phyloP scores from a whole-genome alignment of 352 stramenopile species.

The Thalassiosira livingstoniorum region DNA sequence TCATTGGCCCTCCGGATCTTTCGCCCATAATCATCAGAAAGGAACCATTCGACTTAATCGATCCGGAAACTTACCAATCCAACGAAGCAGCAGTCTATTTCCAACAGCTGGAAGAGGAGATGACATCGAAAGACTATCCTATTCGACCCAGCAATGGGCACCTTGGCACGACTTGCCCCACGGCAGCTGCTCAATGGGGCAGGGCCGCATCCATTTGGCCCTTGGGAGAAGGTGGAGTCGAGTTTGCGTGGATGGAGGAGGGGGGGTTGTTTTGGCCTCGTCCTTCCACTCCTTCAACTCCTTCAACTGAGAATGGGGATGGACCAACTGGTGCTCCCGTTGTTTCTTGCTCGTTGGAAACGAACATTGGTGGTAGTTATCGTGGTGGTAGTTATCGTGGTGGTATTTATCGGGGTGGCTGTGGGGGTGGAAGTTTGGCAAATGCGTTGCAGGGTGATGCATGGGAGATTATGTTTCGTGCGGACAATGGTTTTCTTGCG shows the following conservation, averaged over 20 bases:
- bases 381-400: not conserved
- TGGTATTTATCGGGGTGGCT: constrained; percentile 9
- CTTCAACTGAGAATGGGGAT: not conserved
- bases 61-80: constrained; percentile 59
- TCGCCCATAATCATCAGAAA: constrained; percentile 41
- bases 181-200: constrained; percentile 52
- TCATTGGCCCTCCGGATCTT: too few relatives aligned
- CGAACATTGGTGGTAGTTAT: not conserved
- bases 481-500: constrained; percentile 55
- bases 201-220: constrained; percentile 61
- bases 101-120: constrained; percentile 52
- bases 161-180: constrained; percentile 59
- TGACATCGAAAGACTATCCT: constrained; percentile 32
- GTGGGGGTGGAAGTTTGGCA: constrained; percentile 17
- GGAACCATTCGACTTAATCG: constrained; percentile 61
- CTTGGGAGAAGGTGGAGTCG: constrained; percentile 49
- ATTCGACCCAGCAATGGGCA: constrained; percentile 64
- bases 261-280: constrained; percentile 61
- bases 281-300: not conserved
- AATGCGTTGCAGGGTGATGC: constrained; percentile 55
- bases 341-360: not conserved
- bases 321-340: too few relatives aligned
- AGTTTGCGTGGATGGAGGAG: constrained; percentile 57
- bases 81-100: constrained; percentile 56
- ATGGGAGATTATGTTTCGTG: constrained; percentile 67